Evolutionary conservation across 495 filamentous ascomycete species (phyloP).

Genomic region (Neurospora cerealis): DNA sequence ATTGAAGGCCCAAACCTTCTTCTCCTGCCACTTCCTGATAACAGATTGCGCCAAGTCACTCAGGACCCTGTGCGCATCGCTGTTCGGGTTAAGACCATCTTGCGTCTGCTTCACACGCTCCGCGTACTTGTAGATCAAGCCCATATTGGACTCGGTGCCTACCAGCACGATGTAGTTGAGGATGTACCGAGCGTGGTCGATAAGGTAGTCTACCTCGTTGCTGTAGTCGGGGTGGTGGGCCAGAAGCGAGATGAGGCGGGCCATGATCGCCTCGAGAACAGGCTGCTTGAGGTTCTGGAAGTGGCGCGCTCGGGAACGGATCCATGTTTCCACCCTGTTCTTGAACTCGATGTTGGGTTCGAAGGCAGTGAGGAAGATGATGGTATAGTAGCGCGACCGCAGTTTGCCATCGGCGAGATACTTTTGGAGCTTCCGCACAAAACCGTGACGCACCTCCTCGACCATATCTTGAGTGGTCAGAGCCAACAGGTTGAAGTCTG

Average conservation of each 20-base stretch:
- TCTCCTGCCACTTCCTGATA: constrained; percentile 73
- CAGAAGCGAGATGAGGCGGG: constrained; percentile 74
- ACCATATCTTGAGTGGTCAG: constrained; percentile 68
- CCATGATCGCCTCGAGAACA: constrained; percentile 75
- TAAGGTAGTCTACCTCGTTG: constrained; percentile 53
- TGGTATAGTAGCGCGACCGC: constrained; percentile 68
- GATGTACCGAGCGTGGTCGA: constrained; percentile 75
- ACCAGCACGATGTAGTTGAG: constrained; percentile 79
- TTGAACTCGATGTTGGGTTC: constrained; percentile 65
- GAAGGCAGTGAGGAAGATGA: constrained; percentile 82
- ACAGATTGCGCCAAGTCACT: constrained; percentile 78
- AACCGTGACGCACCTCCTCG: constrained; percentile 63
- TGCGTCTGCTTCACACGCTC: constrained; percentile 86
- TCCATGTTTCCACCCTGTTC: constrained; percentile 73
- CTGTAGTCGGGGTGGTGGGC: constrained; percentile 93
- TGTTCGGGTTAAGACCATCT: constrained; percentile 58
- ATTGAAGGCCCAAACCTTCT: constrained; percentile 67
- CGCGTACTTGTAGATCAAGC: constrained; percentile 82
- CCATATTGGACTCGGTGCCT: constrained; percentile 76
- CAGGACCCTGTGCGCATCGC: constrained; percentile 71
- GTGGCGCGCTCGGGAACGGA: constrained; percentile 61
- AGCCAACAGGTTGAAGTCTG: constrained; percentile 71
- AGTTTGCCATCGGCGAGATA: constrained; percentile 62
- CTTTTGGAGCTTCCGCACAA: constrained; percentile 79
- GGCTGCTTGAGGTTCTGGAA: constrained; percentile 44